Percentiles rank a stretch among this genome's conserved stretches.
Conservation (phyloP, 169 alveolate genomes). For the Perkinsus chesapeaki region DNA sequence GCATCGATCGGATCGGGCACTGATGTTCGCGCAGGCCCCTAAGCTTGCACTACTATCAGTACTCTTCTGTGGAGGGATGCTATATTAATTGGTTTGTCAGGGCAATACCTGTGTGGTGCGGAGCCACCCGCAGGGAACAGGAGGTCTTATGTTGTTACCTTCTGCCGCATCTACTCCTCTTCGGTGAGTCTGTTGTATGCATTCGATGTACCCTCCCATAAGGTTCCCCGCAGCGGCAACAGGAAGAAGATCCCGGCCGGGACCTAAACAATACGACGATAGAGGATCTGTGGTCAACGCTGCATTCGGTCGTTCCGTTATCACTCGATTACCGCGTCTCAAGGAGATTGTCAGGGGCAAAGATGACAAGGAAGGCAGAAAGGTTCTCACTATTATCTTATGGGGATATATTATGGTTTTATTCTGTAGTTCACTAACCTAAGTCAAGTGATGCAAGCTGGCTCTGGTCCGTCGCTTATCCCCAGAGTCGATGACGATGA, state of each 20-base stretch:
- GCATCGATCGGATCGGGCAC: background rate
- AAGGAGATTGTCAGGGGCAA: background rate
- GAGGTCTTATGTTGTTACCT: background rate
- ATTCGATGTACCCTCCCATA: background rate
- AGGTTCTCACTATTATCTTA: no score
- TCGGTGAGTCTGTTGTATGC: background rate
- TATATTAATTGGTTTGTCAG: background rate
- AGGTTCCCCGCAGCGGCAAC: background rate
- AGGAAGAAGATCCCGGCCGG: background rate
- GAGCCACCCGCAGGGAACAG: background rate
- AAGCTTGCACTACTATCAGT: background rate
- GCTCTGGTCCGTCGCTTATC: no score
- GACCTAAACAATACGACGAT: background rate
- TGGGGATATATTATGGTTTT: no score
- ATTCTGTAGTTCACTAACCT: no score
- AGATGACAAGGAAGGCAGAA: background rate
- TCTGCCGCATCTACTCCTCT: background rate
- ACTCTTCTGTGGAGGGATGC: background rate
- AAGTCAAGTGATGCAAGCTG: no score
- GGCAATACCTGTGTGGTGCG: background rate
- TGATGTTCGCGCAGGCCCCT: background rate
- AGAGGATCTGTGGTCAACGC: background rate
- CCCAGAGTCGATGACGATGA: no score
- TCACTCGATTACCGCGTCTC: background rate
- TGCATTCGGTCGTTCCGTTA: background rate